Evolutionary conservation across 495 filamentous ascomycete species (phyloP).

Genomic region (Penicillium salamii): DNA sequence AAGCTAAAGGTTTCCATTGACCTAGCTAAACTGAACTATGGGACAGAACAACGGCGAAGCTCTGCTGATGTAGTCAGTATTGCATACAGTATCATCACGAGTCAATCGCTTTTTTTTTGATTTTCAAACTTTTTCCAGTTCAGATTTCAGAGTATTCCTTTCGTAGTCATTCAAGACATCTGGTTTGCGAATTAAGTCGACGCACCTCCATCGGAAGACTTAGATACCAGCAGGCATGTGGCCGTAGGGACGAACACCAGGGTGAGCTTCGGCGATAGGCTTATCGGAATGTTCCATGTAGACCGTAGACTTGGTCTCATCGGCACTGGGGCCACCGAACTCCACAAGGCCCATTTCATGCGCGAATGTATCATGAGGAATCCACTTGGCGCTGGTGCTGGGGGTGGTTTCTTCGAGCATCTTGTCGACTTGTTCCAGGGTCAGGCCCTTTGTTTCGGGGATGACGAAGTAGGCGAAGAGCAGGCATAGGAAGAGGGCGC

Average conservation of each 20-base stretch:
- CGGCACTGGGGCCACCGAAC: background rate
- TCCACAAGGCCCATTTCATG: constrained; percentile 55
- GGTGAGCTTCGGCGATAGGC: background rate
- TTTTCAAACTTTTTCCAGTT: too few species aligned
- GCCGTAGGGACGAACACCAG: background rate
- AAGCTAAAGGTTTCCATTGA: too few species aligned
- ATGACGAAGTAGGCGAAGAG: constrained; percentile 72
- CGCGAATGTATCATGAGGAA: constrained; percentile 67
- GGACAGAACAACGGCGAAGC: too few species aligned
- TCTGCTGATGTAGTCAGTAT: too few species aligned
- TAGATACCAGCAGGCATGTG: too few species aligned
- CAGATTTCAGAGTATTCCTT: too few species aligned
- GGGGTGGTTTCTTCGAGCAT: constrained; percentile 81
- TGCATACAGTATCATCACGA: too few species aligned
- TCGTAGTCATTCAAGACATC: too few species aligned
- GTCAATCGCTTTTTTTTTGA: too few species aligned
- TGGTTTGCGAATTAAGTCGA: too few species aligned
- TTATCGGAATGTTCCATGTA: background rate
- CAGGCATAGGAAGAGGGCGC: constrained; percentile 59
- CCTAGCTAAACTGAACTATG: too few species aligned
- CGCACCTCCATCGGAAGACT: too few species aligned
- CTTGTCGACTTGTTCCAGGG: constrained; percentile 80
- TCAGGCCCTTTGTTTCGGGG: constrained; percentile 77
- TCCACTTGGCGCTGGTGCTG: constrained; percentile 68
- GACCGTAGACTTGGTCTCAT: constrained; percentile 6